Conservation (phyloP, 1,284 basidiomycete species). For the Trichosporon sp. region DNA sequence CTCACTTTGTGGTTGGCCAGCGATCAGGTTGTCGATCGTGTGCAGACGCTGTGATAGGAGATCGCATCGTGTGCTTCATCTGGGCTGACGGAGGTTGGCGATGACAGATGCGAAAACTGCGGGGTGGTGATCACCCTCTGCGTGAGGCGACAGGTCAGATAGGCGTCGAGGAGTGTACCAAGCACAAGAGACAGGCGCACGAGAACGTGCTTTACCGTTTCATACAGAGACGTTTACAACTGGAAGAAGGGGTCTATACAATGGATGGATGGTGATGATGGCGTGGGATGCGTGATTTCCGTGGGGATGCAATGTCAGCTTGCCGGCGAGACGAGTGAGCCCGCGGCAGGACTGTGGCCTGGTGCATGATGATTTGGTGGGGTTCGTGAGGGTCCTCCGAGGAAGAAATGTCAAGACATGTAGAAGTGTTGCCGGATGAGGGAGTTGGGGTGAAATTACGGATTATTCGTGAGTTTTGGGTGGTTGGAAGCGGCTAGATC, state of each 20-base stretch:
- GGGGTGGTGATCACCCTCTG: no score
- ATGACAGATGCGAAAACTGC: no score
- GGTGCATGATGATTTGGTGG: neutral
- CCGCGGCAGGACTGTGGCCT: neutral
- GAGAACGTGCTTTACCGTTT: neutral
- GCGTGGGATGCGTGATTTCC: neutral
- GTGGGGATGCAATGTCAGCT: neutral
- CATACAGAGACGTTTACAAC: constrained; percentile 4
- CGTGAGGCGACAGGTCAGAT: no score
- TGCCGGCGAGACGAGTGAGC: neutral
- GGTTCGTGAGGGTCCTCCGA: neutral
- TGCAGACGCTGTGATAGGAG: no score
- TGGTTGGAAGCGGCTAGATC: neutral
- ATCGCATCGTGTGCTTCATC: no score
- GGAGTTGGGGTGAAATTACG: neutral
- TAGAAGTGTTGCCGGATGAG: neutral
- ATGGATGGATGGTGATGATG: neutral
- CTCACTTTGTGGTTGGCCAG: no score
- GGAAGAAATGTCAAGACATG: neutral
- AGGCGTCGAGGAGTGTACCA: no score
- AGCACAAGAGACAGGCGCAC: no score
- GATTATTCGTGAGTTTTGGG: neutral
- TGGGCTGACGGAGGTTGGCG: no score
- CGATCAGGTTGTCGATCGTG: no score
- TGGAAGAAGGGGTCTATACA: neutral